These are phyloP conservation scores for Mallotus nudiflorus DNA, from an alignment of 345 rosid genomes.

Conservation along the genomic window DNA sequence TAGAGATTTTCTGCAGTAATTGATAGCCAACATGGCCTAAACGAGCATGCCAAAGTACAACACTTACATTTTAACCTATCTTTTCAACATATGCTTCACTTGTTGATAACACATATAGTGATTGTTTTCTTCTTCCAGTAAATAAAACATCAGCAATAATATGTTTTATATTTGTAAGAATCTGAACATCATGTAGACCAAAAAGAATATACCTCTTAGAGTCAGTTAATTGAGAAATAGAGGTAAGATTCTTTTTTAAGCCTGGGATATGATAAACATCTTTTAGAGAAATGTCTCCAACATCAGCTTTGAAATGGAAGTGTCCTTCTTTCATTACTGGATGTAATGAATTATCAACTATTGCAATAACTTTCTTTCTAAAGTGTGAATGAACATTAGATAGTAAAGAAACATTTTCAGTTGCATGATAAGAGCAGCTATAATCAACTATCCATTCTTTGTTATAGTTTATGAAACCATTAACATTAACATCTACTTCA, in stretches of 20 bases:
- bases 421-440: background rate
- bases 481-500: background rate
- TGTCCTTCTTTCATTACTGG: constrained; percentile 16
- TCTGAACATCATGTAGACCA: constrained; percentile 15
- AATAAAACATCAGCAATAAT: constrained; percentile 19
- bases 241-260: constrained; percentile 11
- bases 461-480: background rate
- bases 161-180: constrained; percentile 21
- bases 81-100: no score
- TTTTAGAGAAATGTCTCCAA: no score
- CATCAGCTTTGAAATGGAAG: no score
- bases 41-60: no score
- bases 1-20: no score
- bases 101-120: constrained; percentile 18
- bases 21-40: no score
- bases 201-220: constrained; percentile 10
- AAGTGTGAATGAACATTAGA: no score
- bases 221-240: constrained; percentile 4
- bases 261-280: constrained; percentile 24
- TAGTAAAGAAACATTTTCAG: no score
- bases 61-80: no score
- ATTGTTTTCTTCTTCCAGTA: constrained; percentile 10
- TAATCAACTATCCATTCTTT: constrained; percentile 18
- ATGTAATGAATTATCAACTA: background rate
- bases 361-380: no score